Evolutionary conservation across 306 rosid genomes (phyloP), one percentile per base, ranked within the genome.

Genomic region (Pueraria montana): DNA sequence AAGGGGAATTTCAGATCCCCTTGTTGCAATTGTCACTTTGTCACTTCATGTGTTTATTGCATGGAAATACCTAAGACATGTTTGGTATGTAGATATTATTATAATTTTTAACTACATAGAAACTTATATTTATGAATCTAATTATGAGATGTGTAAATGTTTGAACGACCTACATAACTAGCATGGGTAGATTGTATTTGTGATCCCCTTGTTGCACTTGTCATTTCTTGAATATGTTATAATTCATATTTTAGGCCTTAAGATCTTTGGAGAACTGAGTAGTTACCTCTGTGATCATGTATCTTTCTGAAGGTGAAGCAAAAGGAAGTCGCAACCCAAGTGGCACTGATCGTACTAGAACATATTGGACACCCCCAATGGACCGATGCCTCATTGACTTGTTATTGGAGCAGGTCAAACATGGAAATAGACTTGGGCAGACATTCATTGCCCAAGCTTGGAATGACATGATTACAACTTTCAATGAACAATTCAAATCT

Each of bases 341-440:
- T 76, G 82, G 83, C 67, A 71, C 85, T 20, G 95, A 93, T 83
- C 95, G 94, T 74, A 83, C 89, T 50, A 88, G 95, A 86, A 93
- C 94, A 75, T 86, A 87, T 72, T 93, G 97, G 97, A 93, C 92
- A 24, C 92, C 94, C 23, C 91, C 94, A 21, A 90, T 91, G 97
- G 97, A 93, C 71, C 91, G 75, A 26, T 87, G 83, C 83, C 82
- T 93, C 85, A 87, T 90, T 43, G 94, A 93, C 73, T 87, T 91
- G 87, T 83, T 93, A 65, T 80, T 84, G 59, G 91, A 91, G 74
- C 95, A 93, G 82, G 91, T 86, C 64, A 84, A 89, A 40, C 79
- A 76, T 74, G 95, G 94, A 78, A 91, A 91, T 65, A 93, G 86
- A 85, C 85, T 88, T 16, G 95, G 94, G 64, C 92, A 87, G 67